A percentile compares a stretch with the other conserved stretches of the same genome.
Conservation (phyloP, 73 alveolate genomes). For the Breviolum minutum region DNA sequence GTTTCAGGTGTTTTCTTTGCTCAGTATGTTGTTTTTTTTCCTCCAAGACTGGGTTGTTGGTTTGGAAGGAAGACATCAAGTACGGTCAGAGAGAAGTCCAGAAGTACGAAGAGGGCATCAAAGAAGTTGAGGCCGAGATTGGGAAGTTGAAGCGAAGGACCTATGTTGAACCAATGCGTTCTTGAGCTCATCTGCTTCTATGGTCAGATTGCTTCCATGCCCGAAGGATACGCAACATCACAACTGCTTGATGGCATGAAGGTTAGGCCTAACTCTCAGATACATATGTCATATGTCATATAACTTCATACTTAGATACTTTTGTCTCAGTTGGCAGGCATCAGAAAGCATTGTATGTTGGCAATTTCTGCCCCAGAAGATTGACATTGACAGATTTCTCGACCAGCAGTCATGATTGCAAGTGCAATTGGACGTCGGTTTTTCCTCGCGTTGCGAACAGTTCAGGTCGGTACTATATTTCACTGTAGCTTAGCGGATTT, state of each 20-base stretch:
- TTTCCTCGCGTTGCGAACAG: no score
- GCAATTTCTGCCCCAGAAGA: no score
- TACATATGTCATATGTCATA: no score
- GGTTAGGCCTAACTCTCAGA: no score
- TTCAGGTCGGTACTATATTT: no score
- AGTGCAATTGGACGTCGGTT: no score
- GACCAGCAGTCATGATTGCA: no score
- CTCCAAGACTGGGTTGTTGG: background rate
- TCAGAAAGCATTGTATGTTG: no score
- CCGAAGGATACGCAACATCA: conserved; percentile 24
- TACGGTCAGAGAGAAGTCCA: conserved; percentile 51
- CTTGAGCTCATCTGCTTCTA: background rate
- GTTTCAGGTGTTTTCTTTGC: background rate
- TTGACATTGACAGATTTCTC: no score
- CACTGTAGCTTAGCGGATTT: no score
- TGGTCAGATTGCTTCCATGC: background rate
- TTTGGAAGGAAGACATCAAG: conserved; percentile 57
- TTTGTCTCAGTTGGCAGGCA: no score
- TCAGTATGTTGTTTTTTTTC: background rate
- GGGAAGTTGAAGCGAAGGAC: conserved; percentile 9
- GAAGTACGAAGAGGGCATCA: conserved; percentile 61
- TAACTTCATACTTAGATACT: no score
- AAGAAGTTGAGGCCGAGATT: conserved; percentile 12
- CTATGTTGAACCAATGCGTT: background rate
- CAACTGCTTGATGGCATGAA: background rate